Conservation (phyloP, 1,284 basidiomycete species). For the Fomitopsis pinicola region DNA sequence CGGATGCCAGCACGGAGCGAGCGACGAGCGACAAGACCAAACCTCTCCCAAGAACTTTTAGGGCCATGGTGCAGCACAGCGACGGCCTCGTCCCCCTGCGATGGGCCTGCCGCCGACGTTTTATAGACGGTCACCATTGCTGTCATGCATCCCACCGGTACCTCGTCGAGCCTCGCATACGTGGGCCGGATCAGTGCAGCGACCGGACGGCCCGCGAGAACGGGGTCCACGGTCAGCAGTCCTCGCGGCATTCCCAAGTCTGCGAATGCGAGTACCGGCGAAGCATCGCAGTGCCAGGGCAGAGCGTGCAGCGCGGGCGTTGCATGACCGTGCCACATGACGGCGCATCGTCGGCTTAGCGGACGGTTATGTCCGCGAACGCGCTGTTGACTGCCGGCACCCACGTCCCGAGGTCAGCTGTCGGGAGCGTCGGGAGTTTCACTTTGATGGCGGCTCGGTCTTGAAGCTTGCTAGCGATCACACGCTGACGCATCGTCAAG, state of each 20-base stretch:
- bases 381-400: not conserved
- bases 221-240: not conserved
- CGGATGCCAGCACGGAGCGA: slow-evolving; percentile 13
- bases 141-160: not conserved
- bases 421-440: not conserved
- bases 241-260: not conserved
- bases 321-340: not conserved
- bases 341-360: not conserved
- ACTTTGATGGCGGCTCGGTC: not conserved
- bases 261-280: not conserved
- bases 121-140: too few species aligned
- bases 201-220: not conserved
- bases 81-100: not conserved
- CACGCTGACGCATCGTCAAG: too few species aligned
- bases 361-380: not conserved
- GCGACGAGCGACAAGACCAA: not conserved
- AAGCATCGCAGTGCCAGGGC: not conserved
- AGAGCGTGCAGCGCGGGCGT: not conserved
- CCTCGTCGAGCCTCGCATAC: not conserved
- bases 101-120: not conserved
- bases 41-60: not conserved
- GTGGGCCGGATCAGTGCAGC: not conserved
- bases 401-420: not conserved
- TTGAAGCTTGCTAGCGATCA: too few species aligned
- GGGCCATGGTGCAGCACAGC: not conserved